phyloP scores from a whole-genome alignment of 2,329 filamentous ascomycete species.

The Trichoderma sp. region DNA sequence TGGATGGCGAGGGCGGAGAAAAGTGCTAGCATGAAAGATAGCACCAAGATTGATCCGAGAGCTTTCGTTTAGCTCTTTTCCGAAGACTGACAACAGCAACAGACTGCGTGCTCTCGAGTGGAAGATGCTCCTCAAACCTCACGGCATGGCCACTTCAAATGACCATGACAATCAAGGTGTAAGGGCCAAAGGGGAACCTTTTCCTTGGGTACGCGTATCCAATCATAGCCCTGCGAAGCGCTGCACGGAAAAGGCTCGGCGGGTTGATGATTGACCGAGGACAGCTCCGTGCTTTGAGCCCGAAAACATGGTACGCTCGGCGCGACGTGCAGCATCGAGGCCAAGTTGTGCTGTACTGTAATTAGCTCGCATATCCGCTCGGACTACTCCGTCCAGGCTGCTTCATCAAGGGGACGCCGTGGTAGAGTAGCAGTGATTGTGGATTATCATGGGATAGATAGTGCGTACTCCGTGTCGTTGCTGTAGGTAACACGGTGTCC shows the following conservation, averaged over 20 bases:
- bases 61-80: slow-evolving; percentile 3
- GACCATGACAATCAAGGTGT: too few species aligned
- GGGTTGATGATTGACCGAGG: slow-evolving; percentile 16
- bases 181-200: background rate
- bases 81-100: slow-evolving; percentile 2
- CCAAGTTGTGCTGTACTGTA: too few species aligned
- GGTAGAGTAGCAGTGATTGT: background rate
- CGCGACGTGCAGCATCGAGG: background rate
- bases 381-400: slow-evolving; percentile 13
- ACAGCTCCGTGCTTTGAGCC: background rate
- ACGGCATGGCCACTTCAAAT: background rate
- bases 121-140: background rate
- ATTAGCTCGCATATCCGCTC: slow-evolving; percentile 12
- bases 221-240: background rate
- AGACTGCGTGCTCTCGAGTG: background rate
- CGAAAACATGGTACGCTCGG: slow-evolving; percentile 13
- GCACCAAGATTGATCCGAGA: background rate
- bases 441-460: background rate
- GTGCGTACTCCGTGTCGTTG: background rate
- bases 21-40: slow-evolving; percentile 6
- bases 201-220: background rate
- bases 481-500: background rate
- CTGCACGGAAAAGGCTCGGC: background rate
- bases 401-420: slow-evolving; percentile 3
- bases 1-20: slow-evolving; percentile 5